Base-by-base conservation (phyloP, 1,284 basidiomycete genomes). In the Malassezia vespertilionis region DNA sequence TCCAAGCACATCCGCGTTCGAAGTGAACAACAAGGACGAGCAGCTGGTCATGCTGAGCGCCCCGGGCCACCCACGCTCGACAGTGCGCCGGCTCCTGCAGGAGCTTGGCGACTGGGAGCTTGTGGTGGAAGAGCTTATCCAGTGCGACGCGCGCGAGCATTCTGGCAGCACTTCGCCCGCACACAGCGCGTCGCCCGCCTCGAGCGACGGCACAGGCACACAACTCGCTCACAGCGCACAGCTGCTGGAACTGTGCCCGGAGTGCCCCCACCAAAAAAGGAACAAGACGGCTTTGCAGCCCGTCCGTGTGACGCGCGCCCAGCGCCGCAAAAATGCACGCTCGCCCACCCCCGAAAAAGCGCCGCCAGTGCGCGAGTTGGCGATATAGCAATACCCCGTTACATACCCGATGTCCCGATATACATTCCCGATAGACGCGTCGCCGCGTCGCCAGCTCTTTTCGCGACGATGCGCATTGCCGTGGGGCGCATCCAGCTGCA, bases 11-110 rank as follows among this genome's bases (percentile, higher is more conserved):
- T 23, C 23, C 4, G 42, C 42, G 11, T 52, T 44, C 15, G 40
- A 43, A 17, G 43, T 28, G 24, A 40, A 50, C 32, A 45, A 52
- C 41, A 28, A 39, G 17, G 30, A 39, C 4, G 33, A 39, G 17
- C 52, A 54, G 44, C 54, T 63, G 43, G 53, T 63, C 5, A n/a
- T 60, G 42, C 44, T 54, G 26, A 65, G 63, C 49, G 56, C 53
- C 30, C 51, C 52, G 20, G 52, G 57, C 7, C 50, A 55, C 41
- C 50, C 53, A 28, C 42, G 53, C 10, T 41, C 45, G 18, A 47
- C 52, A 24, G 42, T 58, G 15, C 57, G 63, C 12, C 38, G 41
- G 2, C 40, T 60, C 30, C 49, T 65, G 1, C 30, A 37, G 10
- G 44, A 56, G 37, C 30, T 47, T n/a, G 57, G 56, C 10, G 54